Evolutionary conservation across 2,329 filamentous ascomycete species (phyloP), one percentile per base, ranked within the genome.

Genomic region (Fusarium annulatum): DNA sequence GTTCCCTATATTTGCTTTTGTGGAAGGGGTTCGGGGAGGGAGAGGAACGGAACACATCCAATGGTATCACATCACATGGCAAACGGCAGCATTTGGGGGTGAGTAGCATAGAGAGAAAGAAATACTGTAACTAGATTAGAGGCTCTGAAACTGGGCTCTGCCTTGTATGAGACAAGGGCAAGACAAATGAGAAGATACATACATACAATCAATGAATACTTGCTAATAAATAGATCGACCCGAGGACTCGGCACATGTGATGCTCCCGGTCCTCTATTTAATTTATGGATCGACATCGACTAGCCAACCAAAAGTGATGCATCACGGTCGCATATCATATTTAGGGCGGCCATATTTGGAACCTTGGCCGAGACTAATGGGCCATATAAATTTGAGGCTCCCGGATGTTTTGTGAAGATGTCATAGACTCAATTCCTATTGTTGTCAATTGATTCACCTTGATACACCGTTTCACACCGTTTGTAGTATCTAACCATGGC

Each of bases 241-340:
- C 55, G 55, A 71, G 19, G 28, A 52, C 63, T 71, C 69, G 69
- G 68, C 69, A 60, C 69, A 72, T 72, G 69, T 72, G 69, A 72
- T 59, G 26, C 56, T 49, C 30, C 23, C 23, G 56, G 56, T 51
- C 43, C 43, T 51, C 36, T 28, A 36, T n/a, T 30, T 55, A 30
- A 46, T 41, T 28, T 41, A 59, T 67, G 63, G 64, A 67, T 67
- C 64, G 64, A 23, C 34, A 67, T 61, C 43, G 21, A 52, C 64
- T 34, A 67, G 52, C 63, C 52, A 61, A 67, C 63, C 36, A 52
- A 58, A 26, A 30, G 38, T 26, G 28, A 59, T 59, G 33, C 45
- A 30, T 61, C 26, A 61, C 61, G 53, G 30, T 42, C 42, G 46
- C 28, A 71, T 58, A 53, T 64, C 60, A 52, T 67, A 67, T 63